Percentiles rank a stretch among this genome's conserved stretches.
Evolutionary conservation across 2,329 filamentous ascomycete genomes (phyloP).

Genomic region (Thermothelomyces thermophilus): DNA sequence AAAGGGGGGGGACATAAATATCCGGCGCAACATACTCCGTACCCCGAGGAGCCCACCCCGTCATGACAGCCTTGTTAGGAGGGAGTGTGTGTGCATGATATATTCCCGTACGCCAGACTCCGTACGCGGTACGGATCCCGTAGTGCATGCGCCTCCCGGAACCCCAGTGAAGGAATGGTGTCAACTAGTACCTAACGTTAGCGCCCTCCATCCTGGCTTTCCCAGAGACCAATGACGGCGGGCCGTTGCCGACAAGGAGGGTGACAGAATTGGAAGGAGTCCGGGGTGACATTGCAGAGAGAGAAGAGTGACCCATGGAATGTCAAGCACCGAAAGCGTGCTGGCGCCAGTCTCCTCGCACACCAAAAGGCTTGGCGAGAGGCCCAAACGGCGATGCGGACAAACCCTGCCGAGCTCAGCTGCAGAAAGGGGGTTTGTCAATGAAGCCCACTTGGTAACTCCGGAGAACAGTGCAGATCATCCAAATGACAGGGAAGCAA

Average conservation of each 20-base stretch:
- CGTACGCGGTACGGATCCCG: no score
- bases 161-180: no score
- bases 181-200: neutral
- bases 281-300: constrained; percentile 11
- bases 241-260: neutral
- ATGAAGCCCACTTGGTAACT: neutral
- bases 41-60: neutral
- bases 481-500: no score
- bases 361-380: constrained; percentile 16
- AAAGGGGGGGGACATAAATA: constrained; percentile 8
- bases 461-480: neutral
- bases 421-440: neutral
- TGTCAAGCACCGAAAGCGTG: constrained; percentile 7
- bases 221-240: neutral
- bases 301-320: constrained; percentile 10
- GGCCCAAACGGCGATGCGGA: constrained; percentile 21
- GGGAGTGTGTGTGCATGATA: neutral
- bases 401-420: constrained; percentile 11
- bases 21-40: neutral
- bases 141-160: no score
- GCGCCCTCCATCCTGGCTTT: neutral
- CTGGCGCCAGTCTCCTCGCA: constrained; percentile 2
- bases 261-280: constrained; percentile 11
- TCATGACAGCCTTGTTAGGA: neutral
- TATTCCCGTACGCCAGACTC: no score